Evolutionary conservation across 306 rosid genomes (phyloP).

Genomic region (Rubus parviflorus): DNA sequence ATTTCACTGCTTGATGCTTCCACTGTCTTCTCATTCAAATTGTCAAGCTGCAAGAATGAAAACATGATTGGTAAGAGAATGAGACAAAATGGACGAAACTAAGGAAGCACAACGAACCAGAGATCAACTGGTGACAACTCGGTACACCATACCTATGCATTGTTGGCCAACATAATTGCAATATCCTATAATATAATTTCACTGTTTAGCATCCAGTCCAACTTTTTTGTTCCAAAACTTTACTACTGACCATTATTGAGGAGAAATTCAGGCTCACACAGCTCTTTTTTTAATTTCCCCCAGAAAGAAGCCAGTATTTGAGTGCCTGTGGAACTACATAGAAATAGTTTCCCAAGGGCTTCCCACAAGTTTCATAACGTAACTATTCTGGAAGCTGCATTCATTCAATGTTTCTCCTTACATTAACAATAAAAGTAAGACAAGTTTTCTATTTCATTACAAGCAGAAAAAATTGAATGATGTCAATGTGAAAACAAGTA

Average conservation of each 20-base stretch:
- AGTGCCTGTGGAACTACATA: background rate
- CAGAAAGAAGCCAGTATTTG: background rate
- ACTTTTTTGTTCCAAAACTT: background rate
- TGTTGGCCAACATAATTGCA: background rate
- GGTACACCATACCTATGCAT: background rate
- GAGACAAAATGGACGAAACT: conserved; percentile 15
- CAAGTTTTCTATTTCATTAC: background rate
- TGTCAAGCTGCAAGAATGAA: conserved; percentile 65
- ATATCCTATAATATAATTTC: background rate
- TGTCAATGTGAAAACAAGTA: conserved; percentile 12
- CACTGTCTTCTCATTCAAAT: conserved; percentile 65
- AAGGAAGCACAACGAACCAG: background rate
- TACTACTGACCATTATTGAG: background rate
- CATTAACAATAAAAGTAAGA: conserved; percentile 16
- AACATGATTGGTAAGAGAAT: conserved; percentile 32
- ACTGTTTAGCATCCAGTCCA: background rate
- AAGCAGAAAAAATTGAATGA: background rate
- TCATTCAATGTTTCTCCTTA: background rate
- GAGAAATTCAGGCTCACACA: background rate
- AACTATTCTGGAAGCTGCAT: background rate
- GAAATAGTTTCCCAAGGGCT: background rate
- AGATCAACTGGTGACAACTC: background rate
- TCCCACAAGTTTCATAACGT: background rate
- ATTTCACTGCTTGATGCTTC: conserved; percentile 25
- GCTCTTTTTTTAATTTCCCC: background rate